Base-by-base conservation (phyloP, 2,329 filamentous ascomycete genomes). In the Tolypocladium amazonense region DNA sequence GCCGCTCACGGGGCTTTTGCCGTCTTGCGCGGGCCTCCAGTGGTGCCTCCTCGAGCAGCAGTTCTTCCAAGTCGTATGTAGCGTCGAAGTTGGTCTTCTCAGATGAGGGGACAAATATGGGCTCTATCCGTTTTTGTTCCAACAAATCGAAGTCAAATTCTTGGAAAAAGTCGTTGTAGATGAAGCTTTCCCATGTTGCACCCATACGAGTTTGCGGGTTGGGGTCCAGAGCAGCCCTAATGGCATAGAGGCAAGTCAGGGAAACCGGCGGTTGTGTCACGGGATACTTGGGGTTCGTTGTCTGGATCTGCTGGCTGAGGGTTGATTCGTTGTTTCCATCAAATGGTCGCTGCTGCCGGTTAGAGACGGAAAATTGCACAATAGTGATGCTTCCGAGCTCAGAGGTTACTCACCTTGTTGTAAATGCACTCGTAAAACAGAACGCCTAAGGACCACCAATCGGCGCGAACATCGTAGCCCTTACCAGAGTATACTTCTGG, bases 371-470 rank as follows among this genome's bases (percentile, higher is more conserved):
- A 3, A 5, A 12, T 20, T 14, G 2, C 50, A 9, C 27, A 9
- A 18, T 20, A 15, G 20, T 9, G 18, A 1, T 11, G 25, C 5
- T 5, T 14, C 20, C 25, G 27, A 30, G 6, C 7, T 9, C 27
- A n/a, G 30, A 27, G 27, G 11, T 9, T 58, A 71, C 80, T 58
- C 75, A 92, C 91, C 87, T 95, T 97, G 77, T 95, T 96, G 78
- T 97, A 99, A 65, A 99, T 97, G 81, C 94, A 97, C 74, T 99
- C 94, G 74, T 97, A 99, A 73, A 97, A 97, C n/a, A 96, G 83
- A 54, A 99, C 94, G 56, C 94, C 94, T 27, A 99, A 76, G 7
- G 94, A 97, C 94, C 94, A 99, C 94, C 94, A 99, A 72, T 99
- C 94, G 50, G 94, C 92, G 67, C 94, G 90, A 55, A 87, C 86